These are phyloP conservation scores for Skeletonema marinoi DNA, from an alignment of 108 stramenopile genomes.

Conservation along the genomic window DNA sequence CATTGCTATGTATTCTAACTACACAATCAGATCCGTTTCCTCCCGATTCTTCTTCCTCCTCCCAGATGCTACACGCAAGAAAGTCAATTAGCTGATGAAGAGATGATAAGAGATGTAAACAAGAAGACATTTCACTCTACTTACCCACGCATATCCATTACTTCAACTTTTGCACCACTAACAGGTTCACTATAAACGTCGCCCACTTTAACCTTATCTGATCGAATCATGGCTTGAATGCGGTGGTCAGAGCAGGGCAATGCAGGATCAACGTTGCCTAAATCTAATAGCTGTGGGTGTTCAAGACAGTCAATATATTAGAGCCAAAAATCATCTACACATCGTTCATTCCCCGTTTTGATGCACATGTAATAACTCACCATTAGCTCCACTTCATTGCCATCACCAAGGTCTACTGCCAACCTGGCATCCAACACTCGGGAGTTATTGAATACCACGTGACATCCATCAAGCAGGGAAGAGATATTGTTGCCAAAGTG, in stretches of 20 bases:
- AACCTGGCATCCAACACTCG: constrained; percentile 54
- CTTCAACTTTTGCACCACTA: constrained; percentile 14
- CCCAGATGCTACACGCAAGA: constrained; percentile 25
- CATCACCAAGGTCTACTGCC: neutral
- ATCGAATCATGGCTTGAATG: constrained; percentile 29
- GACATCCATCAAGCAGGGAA: constrained; percentile 13
- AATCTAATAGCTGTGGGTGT: neutral
- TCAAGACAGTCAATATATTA: neutral
- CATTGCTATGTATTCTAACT: constrained; percentile 11
- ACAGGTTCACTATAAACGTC: constrained; percentile 20
- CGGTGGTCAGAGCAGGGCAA: neutral
- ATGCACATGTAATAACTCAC: constrained; percentile 28
- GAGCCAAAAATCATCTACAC: neutral
- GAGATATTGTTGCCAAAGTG: constrained; percentile 41
- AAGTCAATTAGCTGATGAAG: neutral
- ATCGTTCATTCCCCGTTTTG: neutral
- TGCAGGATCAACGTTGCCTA: neutral
- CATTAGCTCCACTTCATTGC: constrained; percentile 44
- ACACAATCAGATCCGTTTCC: constrained; percentile 48
- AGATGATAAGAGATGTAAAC: neutral
- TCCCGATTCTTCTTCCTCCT: constrained; percentile 49
- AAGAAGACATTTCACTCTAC: neutral
- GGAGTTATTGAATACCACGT: constrained; percentile 54
- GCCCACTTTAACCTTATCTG: constrained; percentile 27
- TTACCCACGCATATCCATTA: constrained; percentile 25